Evolutionary conservation across 1,284 basidiomycete species (phyloP).

Genomic region (Trametes hirsuta): DNA sequence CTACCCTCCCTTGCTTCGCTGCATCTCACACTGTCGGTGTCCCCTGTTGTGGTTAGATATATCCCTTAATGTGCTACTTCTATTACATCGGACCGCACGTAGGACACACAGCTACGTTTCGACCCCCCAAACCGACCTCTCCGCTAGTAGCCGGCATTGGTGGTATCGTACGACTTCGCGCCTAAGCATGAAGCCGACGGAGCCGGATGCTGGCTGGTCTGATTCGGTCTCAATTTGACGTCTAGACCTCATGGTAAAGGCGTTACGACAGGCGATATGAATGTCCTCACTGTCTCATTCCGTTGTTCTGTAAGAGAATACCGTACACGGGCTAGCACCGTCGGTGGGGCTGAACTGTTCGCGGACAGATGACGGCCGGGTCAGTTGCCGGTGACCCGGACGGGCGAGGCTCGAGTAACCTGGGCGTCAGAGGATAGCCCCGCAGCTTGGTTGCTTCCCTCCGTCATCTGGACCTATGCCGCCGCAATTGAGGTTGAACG

Average conservation of each 20-base stretch:
- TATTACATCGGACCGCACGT: not conserved
- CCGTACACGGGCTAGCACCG: too few relatives aligned
- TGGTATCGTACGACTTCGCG: not conserved
- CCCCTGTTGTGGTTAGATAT: conserved; percentile 18
- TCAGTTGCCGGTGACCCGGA: not conserved
- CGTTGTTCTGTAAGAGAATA: too few relatives aligned
- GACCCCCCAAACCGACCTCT: not conserved
- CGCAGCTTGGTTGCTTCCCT: not conserved
- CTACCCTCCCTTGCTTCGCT: conserved; percentile 3
- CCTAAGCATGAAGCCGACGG: too few relatives aligned
- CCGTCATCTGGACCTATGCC: conserved; percentile 47
- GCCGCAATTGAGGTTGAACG: conserved; percentile 67
- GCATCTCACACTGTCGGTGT: conserved; percentile 14
- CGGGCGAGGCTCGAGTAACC: not conserved
- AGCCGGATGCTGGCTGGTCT: too few relatives aligned
- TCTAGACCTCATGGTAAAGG: too few relatives aligned
- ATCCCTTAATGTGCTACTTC: conserved; percentile 11
- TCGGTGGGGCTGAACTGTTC: too few relatives aligned
- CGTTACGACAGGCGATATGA: too few relatives aligned
- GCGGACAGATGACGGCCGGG: too few relatives aligned
- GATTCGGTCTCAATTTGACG: too few relatives aligned
- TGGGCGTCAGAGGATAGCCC: not conserved
- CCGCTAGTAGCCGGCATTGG: not conserved
- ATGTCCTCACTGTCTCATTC: too few relatives aligned
- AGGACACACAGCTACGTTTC: not conserved